These are phyloP conservation scores for Daldinia vernicosa DNA, from an alignment of 495 filamentous ascomycete species.

Conservation along the genomic window DNA sequence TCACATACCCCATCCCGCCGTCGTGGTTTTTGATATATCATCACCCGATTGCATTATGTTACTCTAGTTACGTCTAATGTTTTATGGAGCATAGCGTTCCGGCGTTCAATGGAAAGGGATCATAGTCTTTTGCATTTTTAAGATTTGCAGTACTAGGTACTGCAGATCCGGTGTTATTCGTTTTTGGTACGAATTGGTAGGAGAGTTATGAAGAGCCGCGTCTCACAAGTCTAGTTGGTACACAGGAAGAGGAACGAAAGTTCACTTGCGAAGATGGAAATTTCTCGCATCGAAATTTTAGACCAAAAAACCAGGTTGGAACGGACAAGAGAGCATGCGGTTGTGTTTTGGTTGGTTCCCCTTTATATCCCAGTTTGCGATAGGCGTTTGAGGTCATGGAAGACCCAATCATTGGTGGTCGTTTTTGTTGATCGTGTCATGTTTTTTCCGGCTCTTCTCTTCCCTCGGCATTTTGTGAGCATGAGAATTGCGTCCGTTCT, in stretches of 20 bases:
- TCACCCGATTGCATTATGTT: conserved; percentile 33
- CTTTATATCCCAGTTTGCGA: conserved; percentile 21
- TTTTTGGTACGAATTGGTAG: conserved; percentile 11
- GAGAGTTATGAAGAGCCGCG: conserved; percentile 9
- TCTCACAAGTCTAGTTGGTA: conserved; percentile 13
- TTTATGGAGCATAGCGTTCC: conserved; percentile 44
- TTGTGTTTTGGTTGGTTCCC: conserved; percentile 10
- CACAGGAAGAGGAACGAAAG: conserved; percentile 12
- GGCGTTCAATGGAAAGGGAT: conserved; percentile 38
- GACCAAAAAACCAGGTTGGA: conserved; percentile 35
- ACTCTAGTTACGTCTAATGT: conserved; percentile 31
- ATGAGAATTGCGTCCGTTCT: conserved; percentile 18
- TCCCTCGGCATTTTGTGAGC: conserved; percentile 14
- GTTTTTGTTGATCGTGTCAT: conserved; percentile 11
- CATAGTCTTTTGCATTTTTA: conserved; percentile 35
- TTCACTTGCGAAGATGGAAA: conserved; percentile 37
- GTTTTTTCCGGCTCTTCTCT: conserved; percentile 14
- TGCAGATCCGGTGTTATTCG: conserved; percentile 9
- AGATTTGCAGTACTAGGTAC: conserved; percentile 18
- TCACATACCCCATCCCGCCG: conserved; percentile 30
- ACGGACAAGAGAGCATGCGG: conserved; percentile 31
- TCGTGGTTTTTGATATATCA: conserved; percentile 35
- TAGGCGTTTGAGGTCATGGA: conserved; percentile 31
- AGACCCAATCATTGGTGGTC: conserved; percentile 4
- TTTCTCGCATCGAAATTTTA: conserved; percentile 39